Base-by-base conservation (phyloP, 139 green algal genomes). In the Parachlorella kessleri region DNA sequence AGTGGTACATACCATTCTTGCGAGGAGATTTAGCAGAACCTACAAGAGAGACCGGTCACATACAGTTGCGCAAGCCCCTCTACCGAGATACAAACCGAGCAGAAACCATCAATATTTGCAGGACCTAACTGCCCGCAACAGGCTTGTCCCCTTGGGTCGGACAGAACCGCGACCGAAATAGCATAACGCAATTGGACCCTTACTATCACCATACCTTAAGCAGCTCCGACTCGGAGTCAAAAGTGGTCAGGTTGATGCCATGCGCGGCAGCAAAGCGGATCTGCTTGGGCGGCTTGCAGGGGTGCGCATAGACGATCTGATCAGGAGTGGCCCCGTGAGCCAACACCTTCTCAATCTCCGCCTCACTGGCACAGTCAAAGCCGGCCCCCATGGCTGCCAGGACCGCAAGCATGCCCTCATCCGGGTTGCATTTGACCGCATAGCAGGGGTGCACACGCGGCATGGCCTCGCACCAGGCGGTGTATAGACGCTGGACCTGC, bases 391-490 rank as follows among this genome's bases (percentile, higher is more conserved):
- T 79, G 2, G 93, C 87, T 18, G 92, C 90, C 24, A 99, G 88
- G 54, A 92, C 75, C 24, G 86, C 81, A 28, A 99, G 80, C 40
- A 99, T 81, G 37, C 88, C 93, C 0, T 84, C 78, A 83, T 99
- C 94, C 8, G 89, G 89, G 88, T 98, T 96, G 91, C 95, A 98
- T 91, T 98, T 99, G 68, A 99, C 94, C 4, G 94, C 94, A 79
- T 96, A 98, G 88, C 91, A 96, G 23, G 95, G 93, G 41, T 86
- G 78, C 37, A 98, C 93, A 73, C 94, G 88, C 14, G 95, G 95
- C 86, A 98, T 90, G 5, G 85, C 83, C 37, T 80, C 77, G 18
- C 72, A 70, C 92, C 92, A 98, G 9, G 89, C 87, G 14, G n/a
- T 33, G 39, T 76, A 74, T 54, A 84, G 72, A 6, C 64, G 40